A percentile compares a stretch with the other conserved stretches of the same genome.
Conservation (phyloP, 352 stramenopile genomes). For the Saprolegnia parasitica region DNA sequence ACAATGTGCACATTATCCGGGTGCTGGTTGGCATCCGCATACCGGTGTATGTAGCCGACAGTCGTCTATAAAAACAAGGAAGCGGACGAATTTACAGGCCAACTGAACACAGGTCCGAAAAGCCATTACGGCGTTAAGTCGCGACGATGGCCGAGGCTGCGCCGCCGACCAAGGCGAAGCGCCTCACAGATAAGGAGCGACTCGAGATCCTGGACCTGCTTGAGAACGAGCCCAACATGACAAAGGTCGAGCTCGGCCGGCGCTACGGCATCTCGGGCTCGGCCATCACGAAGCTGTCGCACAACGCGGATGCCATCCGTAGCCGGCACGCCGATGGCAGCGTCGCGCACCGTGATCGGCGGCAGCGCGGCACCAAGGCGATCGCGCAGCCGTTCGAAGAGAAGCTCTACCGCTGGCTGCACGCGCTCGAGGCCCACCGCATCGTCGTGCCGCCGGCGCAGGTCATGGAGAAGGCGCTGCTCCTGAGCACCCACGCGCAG, state of each 20-base stretch:
- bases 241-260: slow-evolving; percentile 50
- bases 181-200: slow-evolving; percentile 65
- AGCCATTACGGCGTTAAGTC: background rate
- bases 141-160: background rate
- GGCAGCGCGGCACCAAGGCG: slow-evolving; percentile 59
- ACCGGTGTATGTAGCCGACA: no score
- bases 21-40: no score
- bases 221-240: slow-evolving; percentile 52
- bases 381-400: slow-evolving; percentile 49
- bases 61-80: no score
- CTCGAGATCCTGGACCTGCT: slow-evolving; percentile 70
- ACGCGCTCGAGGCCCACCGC: slow-evolving; percentile 41
- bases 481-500: slow-evolving; percentile 29
- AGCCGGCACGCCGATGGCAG: slow-evolving; percentile 57
- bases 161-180: slow-evolving; percentile 36
- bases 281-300: slow-evolving; percentile 77
- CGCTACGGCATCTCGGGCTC: slow-evolving; percentile 62
- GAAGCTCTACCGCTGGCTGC: slow-evolving; percentile 61
- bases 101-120: background rate
- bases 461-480: slow-evolving; percentile 48
- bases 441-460: slow-evolving; percentile 34
- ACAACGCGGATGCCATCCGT: slow-evolving; percentile 59
- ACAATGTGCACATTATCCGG: no score
- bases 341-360: slow-evolving; percentile 41
- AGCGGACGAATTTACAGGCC: no score